A percentile compares a stretch with the other conserved stretches of the same genome.
Evolutionary conservation across 306 rosid genomes (phyloP).

Genomic region (Herpetospermum pedunculosum): DNA sequence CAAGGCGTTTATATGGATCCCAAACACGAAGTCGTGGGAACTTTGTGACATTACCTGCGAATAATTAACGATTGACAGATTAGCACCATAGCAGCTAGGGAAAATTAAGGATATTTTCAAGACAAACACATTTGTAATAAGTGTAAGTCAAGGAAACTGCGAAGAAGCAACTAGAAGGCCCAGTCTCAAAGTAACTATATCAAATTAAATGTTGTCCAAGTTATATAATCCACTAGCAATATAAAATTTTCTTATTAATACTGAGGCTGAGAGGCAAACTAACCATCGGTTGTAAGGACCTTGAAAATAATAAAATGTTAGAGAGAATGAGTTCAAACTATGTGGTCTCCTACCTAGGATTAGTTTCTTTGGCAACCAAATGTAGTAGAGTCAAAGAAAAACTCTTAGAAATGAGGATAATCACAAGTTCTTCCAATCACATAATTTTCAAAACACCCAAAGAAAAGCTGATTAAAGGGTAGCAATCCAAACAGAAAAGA

Average conservation of each 20-base stretch:
- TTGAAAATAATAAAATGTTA: too few relatives aligned
- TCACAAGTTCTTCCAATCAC: not conserved
- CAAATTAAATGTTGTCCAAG: not conserved
- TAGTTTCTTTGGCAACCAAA: too few relatives aligned
- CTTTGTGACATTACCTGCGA: conserved; percentile 51
- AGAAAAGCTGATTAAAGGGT: not conserved
- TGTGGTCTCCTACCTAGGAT: too few relatives aligned
- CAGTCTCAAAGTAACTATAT: not conserved
- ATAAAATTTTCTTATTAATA: not conserved
- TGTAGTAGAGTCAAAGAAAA: too few relatives aligned
- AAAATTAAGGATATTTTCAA: not conserved
- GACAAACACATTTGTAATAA: not conserved
- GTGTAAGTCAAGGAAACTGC: not conserved
- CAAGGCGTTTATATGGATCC: conserved; percentile 91
- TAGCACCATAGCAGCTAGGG: not conserved
- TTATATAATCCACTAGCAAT: not conserved
- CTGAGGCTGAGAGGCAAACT: too few relatives aligned
- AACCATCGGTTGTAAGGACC: too few relatives aligned
- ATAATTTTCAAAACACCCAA: not conserved
- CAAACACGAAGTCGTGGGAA: conserved; percentile 64
- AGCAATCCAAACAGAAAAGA: not conserved
- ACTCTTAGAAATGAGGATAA: too few relatives aligned
- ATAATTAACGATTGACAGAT: not conserved
- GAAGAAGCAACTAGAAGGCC: not conserved
- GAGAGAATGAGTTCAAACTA: too few relatives aligned